Conservation (phyloP, 1,139 yeast species). For the Lodderomyces elongisporus region DNA sequence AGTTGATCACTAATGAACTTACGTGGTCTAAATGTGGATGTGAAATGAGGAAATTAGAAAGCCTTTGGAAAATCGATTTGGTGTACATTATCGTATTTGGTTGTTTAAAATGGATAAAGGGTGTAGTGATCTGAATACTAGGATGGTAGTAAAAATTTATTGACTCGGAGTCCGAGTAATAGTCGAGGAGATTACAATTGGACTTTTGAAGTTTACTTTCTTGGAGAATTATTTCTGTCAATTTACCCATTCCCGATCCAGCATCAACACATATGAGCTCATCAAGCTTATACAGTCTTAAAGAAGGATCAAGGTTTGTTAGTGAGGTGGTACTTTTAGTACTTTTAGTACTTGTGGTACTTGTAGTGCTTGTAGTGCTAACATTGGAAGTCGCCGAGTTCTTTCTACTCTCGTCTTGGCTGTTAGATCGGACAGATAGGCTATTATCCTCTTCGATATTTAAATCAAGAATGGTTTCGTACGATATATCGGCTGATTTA, state of each 20-base stretch:
- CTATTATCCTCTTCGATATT: not conserved
- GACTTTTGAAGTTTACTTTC: constrained; percentile 14
- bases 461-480: not conserved
- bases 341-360: not conserved
- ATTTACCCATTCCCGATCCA: constrained; percentile 63
- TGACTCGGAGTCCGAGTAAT: constrained; percentile 24
- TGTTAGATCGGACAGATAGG: not conserved
- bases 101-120: constrained; percentile 21
- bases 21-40: constrained; percentile 88
- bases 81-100: constrained; percentile 12
- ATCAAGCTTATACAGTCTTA: constrained; percentile 15
- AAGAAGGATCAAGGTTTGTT: not conserved
- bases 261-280: constrained; percentile 66
- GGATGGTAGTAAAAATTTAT: constrained; percentile 9
- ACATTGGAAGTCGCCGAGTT: not conserved
- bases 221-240: constrained; percentile 46
- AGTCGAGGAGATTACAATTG: constrained; percentile 15
- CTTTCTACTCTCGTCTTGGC: not conserved
- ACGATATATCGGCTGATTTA: constrained; percentile 42
- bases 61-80: constrained; percentile 28
- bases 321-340: not conserved
- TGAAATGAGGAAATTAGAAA: constrained; percentile 54
- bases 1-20: constrained; percentile 61
- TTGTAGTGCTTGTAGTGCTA: not conserved
- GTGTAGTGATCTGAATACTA: constrained; percentile 20